phyloP scores from a whole-genome alignment of 768 basidiomycete genomes.

The Russula griseocarnosa region DNA sequence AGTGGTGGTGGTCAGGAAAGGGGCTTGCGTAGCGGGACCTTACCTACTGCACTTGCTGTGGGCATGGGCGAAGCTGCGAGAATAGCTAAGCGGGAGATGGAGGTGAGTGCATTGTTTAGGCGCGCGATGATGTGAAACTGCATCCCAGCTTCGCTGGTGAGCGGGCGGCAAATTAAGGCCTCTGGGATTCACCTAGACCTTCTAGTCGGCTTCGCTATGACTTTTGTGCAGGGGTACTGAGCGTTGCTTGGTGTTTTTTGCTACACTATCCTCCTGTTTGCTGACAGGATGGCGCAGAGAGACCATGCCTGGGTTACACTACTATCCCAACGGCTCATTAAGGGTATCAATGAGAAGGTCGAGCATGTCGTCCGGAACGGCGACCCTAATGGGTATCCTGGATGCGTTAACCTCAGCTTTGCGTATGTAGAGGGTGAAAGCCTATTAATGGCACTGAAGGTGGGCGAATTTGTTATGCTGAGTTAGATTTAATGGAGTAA shows the following conservation, averaged over 20 bases:
- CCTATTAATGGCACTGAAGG: conserved; percentile 96
- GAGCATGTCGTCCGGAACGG: conserved; percentile 94
- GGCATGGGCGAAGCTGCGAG: conserved; percentile 94
- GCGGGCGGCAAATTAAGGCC: conserved; percentile 34
- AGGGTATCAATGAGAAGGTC: conserved; percentile 76
- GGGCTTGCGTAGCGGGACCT: conserved; percentile 90
- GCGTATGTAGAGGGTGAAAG: conserved; percentile 97
- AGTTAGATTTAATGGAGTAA: not conserved
- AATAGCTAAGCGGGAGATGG: conserved; percentile 89
- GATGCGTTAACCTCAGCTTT: conserved; percentile 94
- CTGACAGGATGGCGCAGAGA: conserved; percentile 44
- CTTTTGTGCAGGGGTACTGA: conserved; percentile 94
- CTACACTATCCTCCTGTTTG: conserved; percentile 33
- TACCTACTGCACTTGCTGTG: conserved; percentile 82
- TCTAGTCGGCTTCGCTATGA: conserved; percentile 58
- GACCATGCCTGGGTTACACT: conserved; percentile 72
- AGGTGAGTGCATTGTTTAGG: conserved; percentile 52
- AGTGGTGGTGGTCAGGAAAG: conserved; percentile 97
- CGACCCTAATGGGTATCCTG: conserved; percentile 86
- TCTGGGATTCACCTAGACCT: conserved; percentile 47
- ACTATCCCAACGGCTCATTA: conserved; percentile 76
- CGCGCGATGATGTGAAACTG: conserved; percentile 35
- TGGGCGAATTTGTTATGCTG: conserved; percentile 33
- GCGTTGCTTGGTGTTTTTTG: conserved; percentile 18
- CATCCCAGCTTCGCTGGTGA: conserved; percentile 32